These are phyloP conservation scores for Ganoderma meredithae DNA, from an alignment of 1,284 basidiomycete species.

Conservation along the genomic window DNA sequence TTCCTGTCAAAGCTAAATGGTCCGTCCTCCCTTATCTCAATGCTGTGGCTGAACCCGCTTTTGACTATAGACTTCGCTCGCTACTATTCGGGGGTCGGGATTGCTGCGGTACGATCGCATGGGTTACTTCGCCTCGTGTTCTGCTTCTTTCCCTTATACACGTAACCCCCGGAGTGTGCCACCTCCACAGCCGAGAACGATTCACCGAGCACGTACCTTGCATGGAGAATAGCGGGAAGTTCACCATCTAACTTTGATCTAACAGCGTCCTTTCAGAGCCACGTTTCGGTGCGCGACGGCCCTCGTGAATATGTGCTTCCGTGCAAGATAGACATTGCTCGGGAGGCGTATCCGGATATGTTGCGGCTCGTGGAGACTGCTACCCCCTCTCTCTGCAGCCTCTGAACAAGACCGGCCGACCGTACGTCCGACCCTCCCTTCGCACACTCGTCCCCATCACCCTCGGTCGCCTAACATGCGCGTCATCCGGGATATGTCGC, in stretches of 20 bases:
- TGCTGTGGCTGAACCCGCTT: background rate
- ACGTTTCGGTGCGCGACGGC: background rate
- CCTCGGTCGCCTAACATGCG: background rate
- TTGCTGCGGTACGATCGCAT: background rate
- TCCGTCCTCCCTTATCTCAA: background rate
- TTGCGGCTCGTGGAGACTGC: background rate
- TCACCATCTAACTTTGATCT: background rate
- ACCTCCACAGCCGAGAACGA: background rate
- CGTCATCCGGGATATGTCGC: background rate
- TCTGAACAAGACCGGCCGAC: background rate
- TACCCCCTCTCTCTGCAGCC: background rate
- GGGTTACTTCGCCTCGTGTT: background rate
- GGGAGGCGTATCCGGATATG: background rate
- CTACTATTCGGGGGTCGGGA: background rate
- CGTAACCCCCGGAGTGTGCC: background rate
- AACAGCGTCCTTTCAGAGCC: background rate
- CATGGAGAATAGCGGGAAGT: background rate
- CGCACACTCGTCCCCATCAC: background rate
- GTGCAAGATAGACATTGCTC: background rate
- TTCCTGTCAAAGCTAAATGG: background rate
- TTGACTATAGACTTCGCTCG: background rate
- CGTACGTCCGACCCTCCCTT: background rate
- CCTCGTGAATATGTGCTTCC: background rate
- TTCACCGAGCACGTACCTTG: background rate
- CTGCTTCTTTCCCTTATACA: background rate